Evolutionary conservation across 352 stramenopile species (phyloP).

Genomic region (Bremia lactucae): DNA sequence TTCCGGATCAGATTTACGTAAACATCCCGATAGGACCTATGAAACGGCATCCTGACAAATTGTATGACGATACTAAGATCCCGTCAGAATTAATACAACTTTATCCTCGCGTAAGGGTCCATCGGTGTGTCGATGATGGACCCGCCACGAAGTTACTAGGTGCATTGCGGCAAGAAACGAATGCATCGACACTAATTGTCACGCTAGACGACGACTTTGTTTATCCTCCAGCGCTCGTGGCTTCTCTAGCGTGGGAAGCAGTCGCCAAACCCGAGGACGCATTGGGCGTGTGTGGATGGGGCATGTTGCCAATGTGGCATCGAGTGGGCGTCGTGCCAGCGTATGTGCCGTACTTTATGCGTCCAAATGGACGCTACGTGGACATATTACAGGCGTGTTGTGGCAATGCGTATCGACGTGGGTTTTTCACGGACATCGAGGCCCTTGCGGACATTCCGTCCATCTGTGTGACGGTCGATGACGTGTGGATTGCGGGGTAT

Average conservation of each 20-base stretch:
- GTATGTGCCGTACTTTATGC: constrained; percentile 80
- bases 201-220: constrained; percentile 80
- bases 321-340: constrained; percentile 62
- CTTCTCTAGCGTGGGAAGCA: constrained; percentile 60
- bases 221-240: constrained; percentile 52
- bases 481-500: constrained; percentile 77
- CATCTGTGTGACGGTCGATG: constrained; percentile 70
- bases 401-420: constrained; percentile 59
- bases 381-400: constrained; percentile 68
- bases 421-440: constrained; percentile 65
- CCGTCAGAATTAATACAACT: constrained; percentile 34
- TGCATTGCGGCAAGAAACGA: constrained; percentile 45
- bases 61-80: constrained; percentile 61
- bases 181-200: constrained; percentile 59
- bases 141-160: constrained; percentile 67
- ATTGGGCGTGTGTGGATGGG: constrained; percentile 70
- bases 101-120: constrained; percentile 43
- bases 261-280: constrained; percentile 41
- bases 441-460: constrained; percentile 51
- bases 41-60: constrained; percentile 65
- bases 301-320: constrained; percentile 66
- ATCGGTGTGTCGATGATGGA: constrained; percentile 73
- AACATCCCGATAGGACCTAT: constrained; percentile 61
- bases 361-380: constrained; percentile 51
- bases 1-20: constrained; percentile 69